Evolutionary conservation across 148 eudicot species (phyloP), one percentile per base, ranked within the genome.

Genomic region (Amaranthus palmeri): DNA sequence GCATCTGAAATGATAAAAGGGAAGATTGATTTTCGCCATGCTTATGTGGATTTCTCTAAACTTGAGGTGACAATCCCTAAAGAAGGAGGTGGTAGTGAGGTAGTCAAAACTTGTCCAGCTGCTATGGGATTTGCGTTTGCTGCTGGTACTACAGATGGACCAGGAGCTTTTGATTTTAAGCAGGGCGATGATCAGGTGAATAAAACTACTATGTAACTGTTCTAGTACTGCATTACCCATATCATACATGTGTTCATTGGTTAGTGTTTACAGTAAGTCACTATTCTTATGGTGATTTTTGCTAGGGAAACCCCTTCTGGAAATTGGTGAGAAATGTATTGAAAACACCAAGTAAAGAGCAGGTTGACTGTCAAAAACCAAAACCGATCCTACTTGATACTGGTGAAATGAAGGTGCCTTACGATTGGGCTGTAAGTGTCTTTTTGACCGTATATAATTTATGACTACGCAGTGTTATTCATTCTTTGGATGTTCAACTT

Each of bases 81-180:
- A n/a, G 77, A 61, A 49, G 93, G 86, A 64, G 95, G 91, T 49
- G 87, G 84, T 18, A 74, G 14, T 79, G 82, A 85, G 59, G 85
- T 71, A 40, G 91, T 86, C 14, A 89, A 83, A 73, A 93, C 98
- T 17, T 93, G 98, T 69, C 98, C 96, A 57, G 98, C 98, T 61
- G 97, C 97, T 46, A 87, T 91, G 97, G 98, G 98, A 36, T 93
- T 91, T 80, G 96, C 85, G 65, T 93, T 93, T 85, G 98, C 98
- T 78, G 98, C 97, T 48, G 98, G 98, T 77, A 93, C 98, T 41
- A 93, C 98, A 6, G 98, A 93, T 84, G 97, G 97, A 64, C 98
- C 98, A 44, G 98, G 98, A 66, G 98, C 93, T 75, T 93, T 93
- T 79, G 97, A 93, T 77, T 93, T 93, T 80, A 84, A 64, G 74